Evolutionary conservation across 106 monocot species (phyloP), one percentile per base, ranked within the genome.

Genomic region (Dioscorea dumetorum): DNA sequence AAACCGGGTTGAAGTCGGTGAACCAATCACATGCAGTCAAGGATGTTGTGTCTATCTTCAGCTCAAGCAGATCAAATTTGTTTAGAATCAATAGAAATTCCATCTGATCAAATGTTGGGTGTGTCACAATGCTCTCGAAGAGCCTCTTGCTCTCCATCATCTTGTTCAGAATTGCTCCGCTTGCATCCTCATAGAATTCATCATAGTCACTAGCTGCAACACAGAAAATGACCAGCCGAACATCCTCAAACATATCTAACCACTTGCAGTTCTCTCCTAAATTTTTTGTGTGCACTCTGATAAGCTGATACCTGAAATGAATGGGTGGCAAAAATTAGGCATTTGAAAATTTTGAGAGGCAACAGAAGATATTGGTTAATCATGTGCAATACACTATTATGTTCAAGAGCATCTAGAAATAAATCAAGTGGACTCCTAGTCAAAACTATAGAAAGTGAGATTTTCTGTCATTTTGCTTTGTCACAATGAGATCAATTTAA

Each of bases 241-340:
- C 82, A 71, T 99, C 97, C 69, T 92, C 97, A 59, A 99, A 99
- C 89, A 92, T 92, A 61, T 87, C 89, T 31, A 99, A 67, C 88
- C 92, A 90, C 77, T 99, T 99, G 58, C 76, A 83, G 32, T 99
- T 92, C 66, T 86, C 86, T 35, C 77, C 80, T 34, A 87, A 74
- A 20, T 85, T 82, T 77, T 78, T 79, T 1, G 74, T 51, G 17
- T 84, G 84, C 58, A 92, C 76, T 72, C 85, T 89, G 50, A 99
- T 85, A 23, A 99, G 87, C 57, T 99, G 91, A 72, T 85, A 92
- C 82, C 97, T 92, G 79, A 21, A 74, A 64, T 22, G n/a, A 12
- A 61, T 68, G 33, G 33, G 12, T 4, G 41, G 41, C 0, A 10
- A 41, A 2, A 41, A 41, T 41, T 41, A 41, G 41, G 41, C 41